Percentiles rank a stretch among this genome's conserved stretches.
phyloP scores from a whole-genome alignment of 768 basidiomycete genomes.

The Leccinum fibrillosum region DNA sequence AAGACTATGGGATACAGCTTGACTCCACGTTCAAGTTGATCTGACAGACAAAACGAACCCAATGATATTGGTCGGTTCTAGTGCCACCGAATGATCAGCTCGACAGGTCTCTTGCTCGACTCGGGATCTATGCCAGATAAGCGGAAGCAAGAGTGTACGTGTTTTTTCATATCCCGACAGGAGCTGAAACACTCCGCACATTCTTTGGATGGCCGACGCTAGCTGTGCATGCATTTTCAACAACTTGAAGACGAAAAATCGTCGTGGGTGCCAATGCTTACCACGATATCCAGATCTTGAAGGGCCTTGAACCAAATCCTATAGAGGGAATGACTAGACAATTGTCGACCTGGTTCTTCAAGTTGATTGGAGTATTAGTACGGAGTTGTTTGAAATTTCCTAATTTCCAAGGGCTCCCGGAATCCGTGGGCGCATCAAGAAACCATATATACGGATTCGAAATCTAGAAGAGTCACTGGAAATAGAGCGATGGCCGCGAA shows the following conservation, averaged over 20 bases:
- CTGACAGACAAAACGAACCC: neutral
- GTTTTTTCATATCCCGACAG: slow-evolving; percentile 16
- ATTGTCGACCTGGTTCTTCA: neutral
- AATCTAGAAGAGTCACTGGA: neutral
- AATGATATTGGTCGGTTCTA: neutral
- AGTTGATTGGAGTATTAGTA: neutral
- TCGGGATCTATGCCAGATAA: neutral
- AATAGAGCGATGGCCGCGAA: neutral
- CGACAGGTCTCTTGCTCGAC: neutral
- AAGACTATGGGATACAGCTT: neutral
- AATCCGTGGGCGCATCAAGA: neutral
- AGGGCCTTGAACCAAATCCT: neutral
- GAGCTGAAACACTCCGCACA: slow-evolving; percentile 5
- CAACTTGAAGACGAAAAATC: neutral
- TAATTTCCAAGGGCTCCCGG: neutral
- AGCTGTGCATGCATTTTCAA: neutral
- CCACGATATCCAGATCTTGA: neutral
- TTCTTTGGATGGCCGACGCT: slow-evolving; percentile 5
- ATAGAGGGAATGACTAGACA: neutral
- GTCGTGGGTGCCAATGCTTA: neutral
- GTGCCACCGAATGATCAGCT: neutral
- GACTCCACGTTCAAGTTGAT: neutral
- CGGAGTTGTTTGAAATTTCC: neutral
- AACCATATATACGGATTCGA: neutral
- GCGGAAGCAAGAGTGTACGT: neutral